Evolutionary conservation across 306 rosid species (phyloP), one percentile per base, ranked within the genome.

Genomic region (Vicia villosa): DNA sequence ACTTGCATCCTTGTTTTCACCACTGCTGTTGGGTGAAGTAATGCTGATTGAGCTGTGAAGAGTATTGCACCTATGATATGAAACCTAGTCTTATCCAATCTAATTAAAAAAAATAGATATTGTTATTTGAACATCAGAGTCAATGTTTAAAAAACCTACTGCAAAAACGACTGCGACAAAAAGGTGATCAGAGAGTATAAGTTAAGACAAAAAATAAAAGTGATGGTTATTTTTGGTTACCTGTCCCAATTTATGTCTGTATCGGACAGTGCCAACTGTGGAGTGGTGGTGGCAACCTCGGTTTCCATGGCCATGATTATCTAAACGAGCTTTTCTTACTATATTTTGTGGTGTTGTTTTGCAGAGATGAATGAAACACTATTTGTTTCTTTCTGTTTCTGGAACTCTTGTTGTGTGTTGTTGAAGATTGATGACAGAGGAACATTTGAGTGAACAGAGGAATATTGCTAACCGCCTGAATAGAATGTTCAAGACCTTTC

Each of bases 1-100:
- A 92, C 91, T 73, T 92, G 97, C 92, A 92, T 89, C 43, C 97
- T 83, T 12, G 97, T 87, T 78, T 92, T 92, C 14, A 92, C 89
- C 66, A 92, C 95, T 8, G 85, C 65, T 3, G 87, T 89, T 69
- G 92, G 96, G 80, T 92, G 97, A 58, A 92, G 82, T 57, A 89
- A 70, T 10, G 83, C 95, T 21, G 88, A 79, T 78, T 92, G 97
- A 21, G 72, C 84, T 4, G 97, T 87, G 73, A 92, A 92, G 37
- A 89, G 88, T 41, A 86, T 41, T 10, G 96, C 90, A 63, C 97
- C 97, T 21, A 84, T 87, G 3, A 86, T 45, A 55, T 89, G 97
- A 66, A 92, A 92, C 83, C 72, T 92, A 11, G 82, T 84, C 87
- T 87, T 89, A 76, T 92, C 90, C 92, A 92, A 75, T 90, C 97